phyloP scores from a whole-genome alignment of 139 green algal species.

The Chlamydomonas eustigma region DNA sequence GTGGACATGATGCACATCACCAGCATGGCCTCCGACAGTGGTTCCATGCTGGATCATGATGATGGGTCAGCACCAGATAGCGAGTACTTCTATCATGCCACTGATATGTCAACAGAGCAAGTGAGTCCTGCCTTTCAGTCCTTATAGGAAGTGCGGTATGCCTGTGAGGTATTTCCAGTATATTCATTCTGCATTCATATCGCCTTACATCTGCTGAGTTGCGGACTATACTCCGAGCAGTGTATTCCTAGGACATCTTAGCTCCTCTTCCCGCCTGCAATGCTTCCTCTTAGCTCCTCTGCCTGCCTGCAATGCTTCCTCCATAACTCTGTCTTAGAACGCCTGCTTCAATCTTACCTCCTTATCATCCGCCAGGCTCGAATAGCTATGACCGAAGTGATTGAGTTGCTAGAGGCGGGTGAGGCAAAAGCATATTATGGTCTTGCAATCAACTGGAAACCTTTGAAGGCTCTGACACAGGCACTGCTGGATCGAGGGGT shows the following conservation, averaged over 20 bases:
- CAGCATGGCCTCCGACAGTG: neutral
- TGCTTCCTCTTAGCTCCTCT: too few relatives aligned
- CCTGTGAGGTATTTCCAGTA: too few relatives aligned
- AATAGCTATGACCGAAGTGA: conserved; percentile 51
- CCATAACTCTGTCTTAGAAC: too few relatives aligned
- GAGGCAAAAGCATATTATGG: conserved; percentile 89
- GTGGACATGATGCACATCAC: conserved; percentile 59
- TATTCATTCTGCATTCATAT: too few relatives aligned
- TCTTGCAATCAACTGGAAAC: conserved; percentile 78
- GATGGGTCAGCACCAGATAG: conserved; percentile 12
- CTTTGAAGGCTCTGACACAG: conserved; percentile 51
- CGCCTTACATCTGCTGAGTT: too few relatives aligned
- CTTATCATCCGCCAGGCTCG: too few relatives aligned
- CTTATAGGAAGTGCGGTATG: neutral
- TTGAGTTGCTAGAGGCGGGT: conserved; percentile 73
- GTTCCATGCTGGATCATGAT: conserved; percentile 22
- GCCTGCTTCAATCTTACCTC: too few relatives aligned
- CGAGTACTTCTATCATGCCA: conserved; percentile 35
- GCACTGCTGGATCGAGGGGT: conserved; percentile 47
- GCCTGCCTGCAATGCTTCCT: too few relatives aligned
- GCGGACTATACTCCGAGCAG: too few relatives aligned
- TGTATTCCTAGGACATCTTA: too few relatives aligned
- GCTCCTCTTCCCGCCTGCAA: too few relatives aligned
- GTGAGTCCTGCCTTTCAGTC: conserved; percentile 10
- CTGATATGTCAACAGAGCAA: conserved; percentile 47